Percentiles rank a stretch among this genome's conserved stretches.
phyloP scores from a whole-genome alignment of 495 filamentous ascomycete genomes.

The Aspergillus wentii region DNA sequence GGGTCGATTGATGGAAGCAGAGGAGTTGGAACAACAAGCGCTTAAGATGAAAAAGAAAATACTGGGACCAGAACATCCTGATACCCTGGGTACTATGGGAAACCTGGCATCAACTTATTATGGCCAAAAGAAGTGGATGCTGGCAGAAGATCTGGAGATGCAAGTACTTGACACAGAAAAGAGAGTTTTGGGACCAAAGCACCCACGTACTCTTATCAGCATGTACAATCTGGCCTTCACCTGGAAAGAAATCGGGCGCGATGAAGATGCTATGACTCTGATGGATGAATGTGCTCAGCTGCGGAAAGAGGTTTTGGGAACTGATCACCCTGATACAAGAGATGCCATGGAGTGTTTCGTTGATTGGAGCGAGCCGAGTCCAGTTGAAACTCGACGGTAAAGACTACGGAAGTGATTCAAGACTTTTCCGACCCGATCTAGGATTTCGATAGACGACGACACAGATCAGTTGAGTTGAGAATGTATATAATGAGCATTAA shows the following conservation, averaged over 20 bases:
- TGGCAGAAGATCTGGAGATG: conserved; percentile 23
- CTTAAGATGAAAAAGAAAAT: conserved; percentile 18
- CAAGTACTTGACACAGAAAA: conserved; percentile 15
- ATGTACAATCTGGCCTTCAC: conserved; percentile 21
- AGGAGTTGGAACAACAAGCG: conserved; percentile 22
- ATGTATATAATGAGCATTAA: too few relatives aligned
- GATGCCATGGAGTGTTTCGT: too few relatives aligned
- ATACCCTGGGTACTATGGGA: conserved; percentile 31
- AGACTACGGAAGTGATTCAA: too few relatives aligned
- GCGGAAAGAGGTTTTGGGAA: conserved; percentile 8
- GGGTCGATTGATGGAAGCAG: conserved; percentile 33
- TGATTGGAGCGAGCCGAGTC: too few relatives aligned
- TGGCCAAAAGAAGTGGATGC: conserved; percentile 18
- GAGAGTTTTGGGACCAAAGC: conserved; percentile 11
- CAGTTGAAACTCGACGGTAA: too few relatives aligned
- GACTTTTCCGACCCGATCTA: too few relatives aligned
- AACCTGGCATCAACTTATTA: conserved; percentile 30
- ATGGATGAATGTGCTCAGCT: conserved; percentile 5
- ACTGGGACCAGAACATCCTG: conserved; percentile 31
- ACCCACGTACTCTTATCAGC: conserved; percentile 19
- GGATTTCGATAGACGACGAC: too few relatives aligned
- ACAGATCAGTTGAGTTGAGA: too few relatives aligned
- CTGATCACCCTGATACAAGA: conserved; percentile 16
- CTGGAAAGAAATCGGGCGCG: background rate
- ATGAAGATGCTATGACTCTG: conserved; percentile 7